Conservation (phyloP, 1,284 basidiomycete genomes). For the Tilletia horrida region DNA sequence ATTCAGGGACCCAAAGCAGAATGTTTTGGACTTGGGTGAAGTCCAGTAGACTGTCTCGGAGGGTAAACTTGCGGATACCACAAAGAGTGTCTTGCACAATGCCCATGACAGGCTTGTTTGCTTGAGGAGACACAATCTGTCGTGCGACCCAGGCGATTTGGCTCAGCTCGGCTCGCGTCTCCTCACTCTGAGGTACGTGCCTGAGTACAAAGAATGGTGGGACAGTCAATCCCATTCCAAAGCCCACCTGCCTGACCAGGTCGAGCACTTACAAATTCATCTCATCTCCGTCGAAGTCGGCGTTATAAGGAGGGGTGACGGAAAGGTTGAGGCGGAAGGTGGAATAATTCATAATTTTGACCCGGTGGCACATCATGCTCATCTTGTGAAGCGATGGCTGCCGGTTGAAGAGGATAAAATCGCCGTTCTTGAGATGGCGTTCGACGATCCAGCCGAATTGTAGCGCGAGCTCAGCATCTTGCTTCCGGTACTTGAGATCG, state of each 20-base stretch:
- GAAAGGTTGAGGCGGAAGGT: constrained; percentile 96
- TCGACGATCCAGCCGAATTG: constrained; percentile 99
- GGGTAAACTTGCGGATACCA: constrained; percentile 93
- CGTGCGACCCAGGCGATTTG: constrained; percentile 99
- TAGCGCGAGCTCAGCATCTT: constrained; percentile 85
- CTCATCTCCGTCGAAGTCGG: constrained; percentile 91
- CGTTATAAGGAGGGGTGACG: constrained; percentile 61
- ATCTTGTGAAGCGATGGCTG: constrained; percentile 98
- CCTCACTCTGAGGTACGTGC: constrained; percentile 88
- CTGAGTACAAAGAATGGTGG: constrained; percentile 10
- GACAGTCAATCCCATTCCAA: no score
- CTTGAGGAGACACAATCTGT: constrained; percentile 98
- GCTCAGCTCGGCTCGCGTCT: constrained; percentile 94
- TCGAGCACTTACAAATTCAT: constrained; percentile 73
- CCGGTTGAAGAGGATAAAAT: constrained; percentile 91
- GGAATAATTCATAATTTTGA: constrained; percentile 98
- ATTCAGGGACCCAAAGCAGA: constrained; percentile 92
- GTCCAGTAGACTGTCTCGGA: constrained; percentile 66
- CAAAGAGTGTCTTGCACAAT: constrained; percentile 99
- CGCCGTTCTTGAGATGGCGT: constrained; percentile 89
- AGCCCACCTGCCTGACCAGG: background rate
- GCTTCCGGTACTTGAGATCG: constrained; percentile 85
- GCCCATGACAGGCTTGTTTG: constrained; percentile 99
- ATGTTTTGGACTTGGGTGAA: constrained; percentile 75
- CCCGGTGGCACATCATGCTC: constrained; percentile 99